Evolutionary conservation across 2,329 filamentous ascomycete genomes (phyloP).

Genomic region (Trichoderma brevicompactum): DNA sequence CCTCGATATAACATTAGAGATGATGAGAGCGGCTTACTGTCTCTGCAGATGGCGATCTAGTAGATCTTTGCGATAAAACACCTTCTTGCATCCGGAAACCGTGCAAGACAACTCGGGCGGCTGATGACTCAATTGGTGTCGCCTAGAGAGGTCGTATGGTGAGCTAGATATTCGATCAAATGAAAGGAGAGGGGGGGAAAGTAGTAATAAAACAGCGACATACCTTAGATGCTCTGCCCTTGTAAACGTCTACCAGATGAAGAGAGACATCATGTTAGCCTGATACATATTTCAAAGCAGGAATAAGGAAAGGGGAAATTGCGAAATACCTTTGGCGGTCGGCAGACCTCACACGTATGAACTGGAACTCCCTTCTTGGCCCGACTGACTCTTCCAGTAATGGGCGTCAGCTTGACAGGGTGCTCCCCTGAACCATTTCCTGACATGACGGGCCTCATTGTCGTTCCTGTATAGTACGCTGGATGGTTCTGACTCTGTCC

Average conservation of each 20-base stretch:
- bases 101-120: constrained; percentile 57
- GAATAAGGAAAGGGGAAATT: background rate
- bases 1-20: background rate
- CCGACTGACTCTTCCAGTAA: constrained; percentile 60
- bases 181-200: background rate
- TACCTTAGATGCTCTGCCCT: constrained; percentile 66
- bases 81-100: constrained; percentile 58
- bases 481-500: constrained; percentile 34
- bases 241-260: constrained; percentile 58
- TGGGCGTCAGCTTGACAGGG: constrained; percentile 58
- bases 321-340: constrained; percentile 53
- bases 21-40: constrained; percentile 40
- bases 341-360: constrained; percentile 58
- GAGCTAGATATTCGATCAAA: constrained; percentile 3
- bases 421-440: constrained; percentile 42
- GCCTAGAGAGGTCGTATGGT: constrained; percentile 44
- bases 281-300: background rate
- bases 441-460: constrained; percentile 49
- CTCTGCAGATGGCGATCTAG: constrained; percentile 59
- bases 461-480: constrained; percentile 36
- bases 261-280: constrained; percentile 27
- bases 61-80: constrained; percentile 63
- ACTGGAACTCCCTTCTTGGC: constrained; percentile 64
- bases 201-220: constrained; percentile 29
- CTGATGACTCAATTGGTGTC: constrained; percentile 64